A percentile compares a stretch with the other conserved stretches of the same genome.
These are phyloP conservation scores for Aspergillus ustus DNA, from an alignment of 2,329 filamentous ascomycete species.

Conservation along the genomic window DNA sequence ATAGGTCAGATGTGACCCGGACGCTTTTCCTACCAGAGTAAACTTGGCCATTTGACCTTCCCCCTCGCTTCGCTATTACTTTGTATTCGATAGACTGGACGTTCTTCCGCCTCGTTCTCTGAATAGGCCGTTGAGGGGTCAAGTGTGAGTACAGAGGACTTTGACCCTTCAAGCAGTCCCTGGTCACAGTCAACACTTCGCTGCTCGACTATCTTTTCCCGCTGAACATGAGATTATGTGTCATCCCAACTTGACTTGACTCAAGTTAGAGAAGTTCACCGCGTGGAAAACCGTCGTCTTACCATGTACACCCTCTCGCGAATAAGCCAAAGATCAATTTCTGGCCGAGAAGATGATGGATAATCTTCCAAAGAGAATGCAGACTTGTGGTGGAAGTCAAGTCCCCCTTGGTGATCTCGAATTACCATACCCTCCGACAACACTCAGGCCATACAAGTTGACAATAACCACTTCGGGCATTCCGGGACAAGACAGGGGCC, in stretches of 20 bases:
- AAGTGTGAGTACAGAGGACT: background rate
- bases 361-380: background rate
- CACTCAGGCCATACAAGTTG: background rate
- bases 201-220: background rate
- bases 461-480: background rate
- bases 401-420: no score
- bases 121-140: background rate
- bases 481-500: background rate
- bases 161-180: background rate
- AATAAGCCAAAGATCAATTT: background rate
- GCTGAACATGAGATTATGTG: background rate
- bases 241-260: no score
- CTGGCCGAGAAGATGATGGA: background rate
- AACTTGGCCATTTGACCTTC: background rate
- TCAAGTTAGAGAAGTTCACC: no score
- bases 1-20: conserved; percentile 15
- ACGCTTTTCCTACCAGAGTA: background rate
- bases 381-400: background rate
- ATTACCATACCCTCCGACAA: background rate
- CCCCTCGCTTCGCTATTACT: background rate
- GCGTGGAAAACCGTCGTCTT: no score
- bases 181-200: background rate
- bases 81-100: background rate
- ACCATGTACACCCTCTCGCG: no score
- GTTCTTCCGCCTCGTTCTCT: background rate